phyloP scores from a whole-genome alignment of 2,329 filamentous ascomycete species.

The Aureobasidium zeae region DNA sequence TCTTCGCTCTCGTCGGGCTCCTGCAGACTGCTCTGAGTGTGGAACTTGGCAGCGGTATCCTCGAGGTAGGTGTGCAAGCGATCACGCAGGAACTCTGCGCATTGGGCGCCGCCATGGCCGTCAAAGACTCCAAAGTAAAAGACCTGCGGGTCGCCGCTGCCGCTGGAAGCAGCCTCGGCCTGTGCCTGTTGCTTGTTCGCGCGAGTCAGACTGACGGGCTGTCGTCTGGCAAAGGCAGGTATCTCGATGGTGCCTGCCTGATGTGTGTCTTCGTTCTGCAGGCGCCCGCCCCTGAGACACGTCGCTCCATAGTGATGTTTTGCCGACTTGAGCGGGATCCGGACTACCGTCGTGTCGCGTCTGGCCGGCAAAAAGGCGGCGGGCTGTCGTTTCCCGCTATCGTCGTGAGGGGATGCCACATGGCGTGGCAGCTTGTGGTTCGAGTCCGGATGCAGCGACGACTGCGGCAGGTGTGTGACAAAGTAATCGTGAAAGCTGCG shows the following conservation, averaged over 20 bases:
- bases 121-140: conserved; percentile 98
- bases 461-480: conserved; percentile 88
- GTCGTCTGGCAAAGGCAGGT: conserved; percentile 80
- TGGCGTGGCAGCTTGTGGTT: conserved; percentile 82
- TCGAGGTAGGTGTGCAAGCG: conserved; percentile 85
- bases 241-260: conserved; percentile 91
- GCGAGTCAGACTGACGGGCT: conserved; percentile 54
- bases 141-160: conserved; percentile 83
- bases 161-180: conserved; percentile 51
- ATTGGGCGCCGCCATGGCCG: conserved; percentile 84
- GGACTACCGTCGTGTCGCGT: conserved; percentile 85
- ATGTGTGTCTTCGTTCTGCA: conserved; percentile 87
- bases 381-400: conserved; percentile 29
- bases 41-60: conserved; percentile 65
- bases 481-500: conserved; percentile 86
- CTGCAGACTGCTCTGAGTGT: conserved; percentile 65
- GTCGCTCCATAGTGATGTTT: conserved; percentile 91
- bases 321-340: conserved; percentile 83
- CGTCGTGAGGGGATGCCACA: conserved; percentile 67
- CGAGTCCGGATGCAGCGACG: conserved; percentile 83
- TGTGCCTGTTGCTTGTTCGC: conserved; percentile 21
- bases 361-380: conserved; percentile 30
- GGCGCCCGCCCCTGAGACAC: conserved; percentile 68
- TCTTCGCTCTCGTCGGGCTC: conserved; percentile 23
- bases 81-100: conserved; percentile 76